Evolutionary conservation across 2,329 filamentous ascomycete genomes (phyloP).

Genomic region (Verticillium longisporum): DNA sequence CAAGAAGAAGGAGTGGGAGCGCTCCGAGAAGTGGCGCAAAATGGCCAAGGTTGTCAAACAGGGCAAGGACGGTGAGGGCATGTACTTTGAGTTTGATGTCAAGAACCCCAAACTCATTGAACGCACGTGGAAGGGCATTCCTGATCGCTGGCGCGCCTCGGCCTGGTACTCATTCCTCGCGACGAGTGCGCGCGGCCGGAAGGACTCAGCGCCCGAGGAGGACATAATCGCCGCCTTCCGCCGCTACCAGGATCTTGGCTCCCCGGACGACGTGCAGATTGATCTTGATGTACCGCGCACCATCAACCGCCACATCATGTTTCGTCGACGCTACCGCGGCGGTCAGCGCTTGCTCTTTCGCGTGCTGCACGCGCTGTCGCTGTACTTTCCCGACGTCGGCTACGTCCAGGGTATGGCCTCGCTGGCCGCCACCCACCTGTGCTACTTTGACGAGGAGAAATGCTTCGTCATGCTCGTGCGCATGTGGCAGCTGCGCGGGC

Average conservation of each 20-base stretch:
- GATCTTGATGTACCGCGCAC: constrained; percentile 94
- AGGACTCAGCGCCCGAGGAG: constrained; percentile 59
- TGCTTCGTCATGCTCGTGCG: constrained; percentile 96
- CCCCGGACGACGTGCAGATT: constrained; percentile 91
- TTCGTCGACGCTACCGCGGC: constrained; percentile 81
- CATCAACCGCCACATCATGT: constrained; percentile 96
- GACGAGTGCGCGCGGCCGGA: constrained; percentile 62
- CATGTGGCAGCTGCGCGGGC: constrained; percentile 81
- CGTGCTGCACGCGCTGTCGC: constrained; percentile 82
- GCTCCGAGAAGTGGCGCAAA: constrained; percentile 60
- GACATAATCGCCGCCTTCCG: constrained; percentile 68
- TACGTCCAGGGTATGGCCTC: constrained; percentile 99
- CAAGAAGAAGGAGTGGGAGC: constrained; percentile 56
- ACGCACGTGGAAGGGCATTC: constrained; percentile 96
- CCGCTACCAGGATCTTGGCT: constrained; percentile 64
- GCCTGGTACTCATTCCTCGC: constrained; percentile 94
- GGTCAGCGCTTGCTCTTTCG: constrained; percentile 89
- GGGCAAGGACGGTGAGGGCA: constrained; percentile 47
- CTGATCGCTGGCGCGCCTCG: constrained; percentile 86
- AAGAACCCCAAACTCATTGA: constrained; percentile 79
- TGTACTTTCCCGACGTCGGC: constrained; percentile 85
- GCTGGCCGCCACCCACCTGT: constrained; percentile 82
- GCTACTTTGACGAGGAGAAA: constrained; percentile 93
- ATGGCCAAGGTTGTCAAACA: constrained; percentile 54
- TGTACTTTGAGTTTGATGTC: constrained; percentile 72